phyloP scores from a whole-genome alignment of 768 basidiomycete genomes.

The Termitomyces titanicus region DNA sequence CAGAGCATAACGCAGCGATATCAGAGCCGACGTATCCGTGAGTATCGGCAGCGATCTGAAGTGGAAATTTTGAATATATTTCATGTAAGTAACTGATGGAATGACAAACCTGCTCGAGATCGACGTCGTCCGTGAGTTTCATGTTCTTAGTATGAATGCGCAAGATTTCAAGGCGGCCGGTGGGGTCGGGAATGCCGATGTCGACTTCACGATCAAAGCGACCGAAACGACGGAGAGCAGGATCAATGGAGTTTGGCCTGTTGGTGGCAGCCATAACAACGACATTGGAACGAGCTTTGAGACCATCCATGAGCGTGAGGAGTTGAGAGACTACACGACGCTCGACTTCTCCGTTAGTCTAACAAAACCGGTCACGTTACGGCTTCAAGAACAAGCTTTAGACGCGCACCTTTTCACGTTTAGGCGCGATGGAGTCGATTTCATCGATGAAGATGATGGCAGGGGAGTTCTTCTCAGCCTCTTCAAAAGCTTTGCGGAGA shows the following conservation, averaged over 20 bases:
- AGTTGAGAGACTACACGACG: conserved; percentile 98
- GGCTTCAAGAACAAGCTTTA: background rate
- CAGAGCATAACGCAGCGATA: conserved; percentile 94
- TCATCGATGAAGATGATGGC: conserved; percentile 99
- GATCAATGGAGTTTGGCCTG: conserved; percentile 98
- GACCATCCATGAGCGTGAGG: conserved; percentile 97
- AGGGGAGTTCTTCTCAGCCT: conserved; percentile 99
- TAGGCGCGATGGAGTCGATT: conserved; percentile 98
- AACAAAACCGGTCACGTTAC: conserved; percentile 2
- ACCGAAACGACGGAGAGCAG: conserved; percentile 97
- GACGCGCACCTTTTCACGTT: conserved; percentile 88
- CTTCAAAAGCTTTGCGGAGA: conserved; percentile 96
- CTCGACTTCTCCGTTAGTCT: conserved; percentile 99
- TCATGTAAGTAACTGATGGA: background rate
- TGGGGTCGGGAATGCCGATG: conserved; percentile 98
- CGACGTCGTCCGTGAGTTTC: conserved; percentile 96
- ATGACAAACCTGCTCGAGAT: conserved; percentile 79
- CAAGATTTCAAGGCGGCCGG: conserved; percentile 97
- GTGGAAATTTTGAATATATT: conserved; percentile 4
- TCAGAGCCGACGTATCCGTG: conserved; percentile 99
- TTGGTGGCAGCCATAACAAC: conserved; percentile 99
- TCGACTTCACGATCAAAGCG: conserved; percentile 99
- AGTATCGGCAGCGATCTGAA: conserved; percentile 94
- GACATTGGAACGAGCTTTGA: conserved; percentile 98
- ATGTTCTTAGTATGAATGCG: conserved; percentile 99